Conservation (phyloP, 768 basidiomycete genomes). For the Suillus alpinus region DNA sequence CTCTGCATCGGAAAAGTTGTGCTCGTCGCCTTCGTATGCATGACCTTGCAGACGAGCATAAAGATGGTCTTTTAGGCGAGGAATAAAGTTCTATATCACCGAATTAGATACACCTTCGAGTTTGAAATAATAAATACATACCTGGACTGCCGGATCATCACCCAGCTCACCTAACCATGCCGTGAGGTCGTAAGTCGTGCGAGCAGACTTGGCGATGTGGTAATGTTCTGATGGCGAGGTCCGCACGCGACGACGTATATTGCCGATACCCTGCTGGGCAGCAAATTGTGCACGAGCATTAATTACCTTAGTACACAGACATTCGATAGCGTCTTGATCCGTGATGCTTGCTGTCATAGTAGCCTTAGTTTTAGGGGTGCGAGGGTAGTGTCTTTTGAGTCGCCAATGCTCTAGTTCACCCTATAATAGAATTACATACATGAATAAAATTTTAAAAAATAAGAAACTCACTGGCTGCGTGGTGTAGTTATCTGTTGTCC, state of each 20-base stretch:
- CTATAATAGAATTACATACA: constrained; percentile 14
- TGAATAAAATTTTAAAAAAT: not conserved
- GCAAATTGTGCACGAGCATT: not conserved
- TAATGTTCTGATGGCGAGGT: constrained; percentile 13
- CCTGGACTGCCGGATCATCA: constrained; percentile 29
- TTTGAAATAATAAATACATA: too few species aligned
- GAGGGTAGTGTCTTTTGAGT: constrained; percentile 34
- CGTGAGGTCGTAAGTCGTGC: constrained; percentile 10
- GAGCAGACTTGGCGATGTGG: constrained; percentile 18
- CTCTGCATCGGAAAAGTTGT: constrained; percentile 21
- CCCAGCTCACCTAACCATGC: not conserved
- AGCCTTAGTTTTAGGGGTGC: constrained; percentile 31
- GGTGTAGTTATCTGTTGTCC: constrained; percentile 35
- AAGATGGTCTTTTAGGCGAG: constrained; percentile 10
- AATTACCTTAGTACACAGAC: constrained; percentile 16
- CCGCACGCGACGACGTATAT: not conserved
- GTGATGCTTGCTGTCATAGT: constrained; percentile 27
- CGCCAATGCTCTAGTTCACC: constrained; percentile 35
- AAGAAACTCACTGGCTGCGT: constrained; percentile 24
- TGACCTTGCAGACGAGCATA: constrained; percentile 3
- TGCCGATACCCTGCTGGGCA: not conserved
- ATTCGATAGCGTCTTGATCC: constrained; percentile 14
- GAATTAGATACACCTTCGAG: not conserved
- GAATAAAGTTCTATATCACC: constrained; percentile 29
- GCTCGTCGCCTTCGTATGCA: constrained; percentile 13